These are phyloP conservation scores for Periconia macrospinosa DNA, from an alignment of 2,329 filamentous ascomycete genomes.

Conservation along the genomic window DNA sequence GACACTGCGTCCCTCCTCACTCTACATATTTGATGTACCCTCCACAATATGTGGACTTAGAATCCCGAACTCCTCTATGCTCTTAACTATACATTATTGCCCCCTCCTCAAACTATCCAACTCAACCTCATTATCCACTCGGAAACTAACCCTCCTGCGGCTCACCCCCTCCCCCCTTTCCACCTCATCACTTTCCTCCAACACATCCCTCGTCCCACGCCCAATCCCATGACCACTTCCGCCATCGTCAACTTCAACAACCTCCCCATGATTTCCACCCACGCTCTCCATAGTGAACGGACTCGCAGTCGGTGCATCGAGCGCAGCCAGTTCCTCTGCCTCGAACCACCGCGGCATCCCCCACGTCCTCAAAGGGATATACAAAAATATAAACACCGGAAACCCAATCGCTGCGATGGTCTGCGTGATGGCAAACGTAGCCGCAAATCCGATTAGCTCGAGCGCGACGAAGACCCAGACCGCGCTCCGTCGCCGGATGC, in stretches of 20 bases:
- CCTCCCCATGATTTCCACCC: slow-evolving; percentile 50
- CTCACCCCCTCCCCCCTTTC: slow-evolving; percentile 28
- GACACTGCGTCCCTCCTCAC: no score
- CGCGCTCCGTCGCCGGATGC: slow-evolving; percentile 46
- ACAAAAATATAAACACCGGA: slow-evolving; percentile 58
- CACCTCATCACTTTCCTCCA: slow-evolving; percentile 28
- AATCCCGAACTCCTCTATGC: not conserved
- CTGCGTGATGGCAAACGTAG: slow-evolving; percentile 61
- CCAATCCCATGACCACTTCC: not conserved
- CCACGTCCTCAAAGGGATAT: slow-evolving; percentile 58
- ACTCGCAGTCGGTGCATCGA: slow-evolving; percentile 59
- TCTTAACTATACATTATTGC: not conserved
- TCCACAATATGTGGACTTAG: no score
- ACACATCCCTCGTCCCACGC: slow-evolving; percentile 6
- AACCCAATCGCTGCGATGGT: slow-evolving; percentile 64
- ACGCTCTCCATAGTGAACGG: slow-evolving; percentile 57
- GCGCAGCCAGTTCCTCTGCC: slow-evolving; percentile 49
- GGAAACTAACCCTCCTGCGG: slow-evolving; percentile 21
- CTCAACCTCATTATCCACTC: slow-evolving; percentile 19
- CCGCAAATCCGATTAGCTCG: slow-evolving; percentile 55
- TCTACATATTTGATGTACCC: no score
- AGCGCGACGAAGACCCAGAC: slow-evolving; percentile 56
- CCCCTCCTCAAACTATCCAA: slow-evolving; percentile 12
- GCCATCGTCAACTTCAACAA: not conserved
- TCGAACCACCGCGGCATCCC: slow-evolving; percentile 56